phyloP scores from a whole-genome alignment of 1,284 basidiomycete genomes.

The Ganoderma multipileum region DNA sequence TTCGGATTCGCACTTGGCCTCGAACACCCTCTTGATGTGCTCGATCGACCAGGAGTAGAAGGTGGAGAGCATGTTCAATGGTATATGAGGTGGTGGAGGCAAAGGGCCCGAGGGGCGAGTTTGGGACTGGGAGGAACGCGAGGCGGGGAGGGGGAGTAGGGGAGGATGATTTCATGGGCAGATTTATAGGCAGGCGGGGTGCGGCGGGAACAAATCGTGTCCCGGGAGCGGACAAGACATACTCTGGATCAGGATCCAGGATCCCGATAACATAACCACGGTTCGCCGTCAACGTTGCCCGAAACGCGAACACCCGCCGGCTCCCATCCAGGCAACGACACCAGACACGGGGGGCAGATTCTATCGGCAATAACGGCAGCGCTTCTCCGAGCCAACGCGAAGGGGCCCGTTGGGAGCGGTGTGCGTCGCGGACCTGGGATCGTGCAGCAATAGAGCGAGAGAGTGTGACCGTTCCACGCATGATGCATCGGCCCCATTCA shows the following conservation, averaged over 20 bases:
- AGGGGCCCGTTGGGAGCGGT: not conserved
- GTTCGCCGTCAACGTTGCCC: conserved; percentile 15
- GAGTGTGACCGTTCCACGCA: not conserved
- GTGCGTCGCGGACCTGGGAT: not conserved
- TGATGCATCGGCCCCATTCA: not conserved
- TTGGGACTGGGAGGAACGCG: not conserved
- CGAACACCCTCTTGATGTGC: conserved; percentile 59
- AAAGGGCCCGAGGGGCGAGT: not conserved
- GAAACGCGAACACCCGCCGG: conserved; percentile 13
- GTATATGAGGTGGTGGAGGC: conserved; percentile 4
- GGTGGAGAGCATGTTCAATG: conserved; percentile 44
- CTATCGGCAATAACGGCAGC: conserved; percentile 9
- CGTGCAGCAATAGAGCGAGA: not conserved
- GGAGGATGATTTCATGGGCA: conserved; percentile 10
- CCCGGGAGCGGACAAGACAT: conserved; percentile 11
- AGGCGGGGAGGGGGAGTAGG: not conserved
- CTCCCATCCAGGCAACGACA: conserved; percentile 11
- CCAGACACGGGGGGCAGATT: conserved; percentile 2
- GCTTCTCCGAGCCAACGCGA: not conserved
- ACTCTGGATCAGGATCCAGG: conserved; percentile 16
- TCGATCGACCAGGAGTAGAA: conserved; percentile 59
- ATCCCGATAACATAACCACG: conserved; percentile 23
- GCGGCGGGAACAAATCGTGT: conserved; percentile 3
- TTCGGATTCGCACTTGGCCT: conserved; percentile 52
- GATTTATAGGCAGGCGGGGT: conserved; percentile 22